Evolutionary conservation across 768 basidiomycete genomes (phyloP), one percentile per base, ranked within the genome.

Genomic region (Russula ochroleuca): DNA sequence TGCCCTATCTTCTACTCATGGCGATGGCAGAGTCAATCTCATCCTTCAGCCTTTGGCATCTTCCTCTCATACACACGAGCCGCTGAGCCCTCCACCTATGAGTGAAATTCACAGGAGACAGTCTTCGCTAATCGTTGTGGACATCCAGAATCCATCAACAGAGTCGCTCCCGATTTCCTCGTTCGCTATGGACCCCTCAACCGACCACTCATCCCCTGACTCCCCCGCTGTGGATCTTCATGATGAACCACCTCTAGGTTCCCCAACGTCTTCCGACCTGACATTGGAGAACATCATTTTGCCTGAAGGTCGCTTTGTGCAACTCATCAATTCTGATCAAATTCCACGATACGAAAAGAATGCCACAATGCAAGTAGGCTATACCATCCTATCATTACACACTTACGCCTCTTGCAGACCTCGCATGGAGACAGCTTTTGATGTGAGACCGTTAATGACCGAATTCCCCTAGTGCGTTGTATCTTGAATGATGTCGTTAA

Each of bases 241-340:
- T 21, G 6, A 23, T 38, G 54, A 19, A 52, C n/a, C 13, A 14
- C 19, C 11, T 2, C 33, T 1, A 28, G 17, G 0, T 8, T 41
- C 31, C 8, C 35, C 41, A 15, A 41, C 14, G 5, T 8, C 35
- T 35, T 55, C 53, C 2, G 7, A 10, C 35, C 35, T 5, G 7
- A 37, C 11, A 15, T 53, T 19, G 35, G 10, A 35, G 8, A 28
- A 50, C 3, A 17, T 17, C 25, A 0, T 19, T 14, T 25, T 51
- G 6, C 64, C 64, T 2, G 40, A 61, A 1, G 54, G 40, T 57
- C 59, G 59, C 2, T 15, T 45, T 13, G 0, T 65, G 2, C 40
- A 50, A 19, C 8, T 57, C 6, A 56, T 65, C 41, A 11, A 65
- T 10, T 65, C 64, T 5, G 64, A 65, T 19, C 59, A 65, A 56